Evolutionary conservation across 1,284 basidiomycete species (phyloP).

Genomic region (Pterulicium gracile): DNA sequence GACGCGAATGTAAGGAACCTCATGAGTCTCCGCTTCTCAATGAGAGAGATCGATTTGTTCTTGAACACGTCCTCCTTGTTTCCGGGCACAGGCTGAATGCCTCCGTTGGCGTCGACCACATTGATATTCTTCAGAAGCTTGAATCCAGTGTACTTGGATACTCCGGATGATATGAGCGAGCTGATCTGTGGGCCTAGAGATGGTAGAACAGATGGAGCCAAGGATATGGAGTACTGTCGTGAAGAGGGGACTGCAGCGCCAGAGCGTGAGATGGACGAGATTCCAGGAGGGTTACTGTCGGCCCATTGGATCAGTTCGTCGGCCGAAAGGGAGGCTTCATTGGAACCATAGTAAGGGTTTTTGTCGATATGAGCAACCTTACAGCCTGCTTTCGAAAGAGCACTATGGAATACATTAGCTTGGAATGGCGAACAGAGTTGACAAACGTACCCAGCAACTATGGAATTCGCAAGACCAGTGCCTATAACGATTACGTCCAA

Average conservation of each 20-base stretch:
- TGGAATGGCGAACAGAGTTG: slow-evolving; percentile 12
- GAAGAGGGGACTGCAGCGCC: slow-evolving; percentile 36
- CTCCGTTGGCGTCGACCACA: slow-evolving; percentile 37
- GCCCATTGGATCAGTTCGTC: slow-evolving; percentile 75
- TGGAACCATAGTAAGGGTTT: slow-evolving; percentile 78
- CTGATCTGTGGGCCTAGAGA: slow-evolving; percentile 75
- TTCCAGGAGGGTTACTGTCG: slow-evolving; percentile 21
- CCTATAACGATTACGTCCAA: slow-evolving; percentile 84
- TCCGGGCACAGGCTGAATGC: slow-evolving; percentile 66
- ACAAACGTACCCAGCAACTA: slow-evolving; percentile 72
- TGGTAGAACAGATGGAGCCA: slow-evolving; percentile 77
- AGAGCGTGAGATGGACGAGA: slow-evolving; percentile 33
- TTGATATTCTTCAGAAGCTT: slow-evolving; percentile 73
- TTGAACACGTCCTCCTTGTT: slow-evolving; percentile 95
- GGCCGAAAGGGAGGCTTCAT: slow-evolving; percentile 74
- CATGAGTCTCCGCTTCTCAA: slow-evolving; percentile 90
- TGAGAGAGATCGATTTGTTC: slow-evolving; percentile 62
- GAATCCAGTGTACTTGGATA: slow-evolving; percentile 86
- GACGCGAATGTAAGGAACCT: slow-evolving; percentile 80
- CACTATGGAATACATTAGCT: slow-evolving; percentile 32
- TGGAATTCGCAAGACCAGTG: slow-evolving; percentile 83
- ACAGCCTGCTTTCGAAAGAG: slow-evolving; percentile 80
- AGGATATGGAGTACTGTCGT: slow-evolving; percentile 78
- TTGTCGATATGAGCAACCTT: slow-evolving; percentile 83
- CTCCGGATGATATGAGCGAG: slow-evolving; percentile 74